Evolutionary conservation across 2,329 filamentous ascomycete genomes (phyloP).

Genomic region (Claviceps cyperi): DNA sequence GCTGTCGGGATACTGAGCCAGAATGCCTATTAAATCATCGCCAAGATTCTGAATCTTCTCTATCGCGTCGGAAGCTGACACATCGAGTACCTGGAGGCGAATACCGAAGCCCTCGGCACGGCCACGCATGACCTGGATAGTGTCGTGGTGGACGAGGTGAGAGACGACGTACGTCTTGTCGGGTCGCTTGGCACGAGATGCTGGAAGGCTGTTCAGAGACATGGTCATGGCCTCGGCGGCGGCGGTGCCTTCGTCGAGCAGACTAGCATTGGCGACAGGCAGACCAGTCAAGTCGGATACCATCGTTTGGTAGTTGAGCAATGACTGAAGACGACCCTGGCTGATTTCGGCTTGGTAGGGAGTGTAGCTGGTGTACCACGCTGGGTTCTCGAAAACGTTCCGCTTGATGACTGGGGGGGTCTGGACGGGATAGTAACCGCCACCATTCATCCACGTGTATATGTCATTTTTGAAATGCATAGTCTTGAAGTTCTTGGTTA

Average conservation of each 20-base stretch:
- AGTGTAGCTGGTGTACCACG: slow-evolving; percentile 96
- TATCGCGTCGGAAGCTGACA: slow-evolving; percentile 46
- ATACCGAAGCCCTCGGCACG: slow-evolving; percentile 88
- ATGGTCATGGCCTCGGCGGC: slow-evolving; percentile 94
- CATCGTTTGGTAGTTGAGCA: slow-evolving; percentile 93
- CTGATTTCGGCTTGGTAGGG: slow-evolving; percentile 97
- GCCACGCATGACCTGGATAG: slow-evolving; percentile 67
- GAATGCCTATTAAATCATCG: slow-evolving; percentile 71
- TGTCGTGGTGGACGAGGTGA: slow-evolving; percentile 70
- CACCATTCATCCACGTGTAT: slow-evolving; percentile 62
- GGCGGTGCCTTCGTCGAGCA: slow-evolving; percentile 83
- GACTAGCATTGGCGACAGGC: slow-evolving; percentile 77
- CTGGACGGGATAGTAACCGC: slow-evolving; percentile 77
- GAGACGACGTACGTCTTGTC: slow-evolving; percentile 79
- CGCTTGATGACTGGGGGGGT: slow-evolving; percentile 83
- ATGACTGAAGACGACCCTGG: slow-evolving; percentile 79
- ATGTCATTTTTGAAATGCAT: slow-evolving; percentile 22
- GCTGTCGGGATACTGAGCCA: slow-evolving; percentile 92
- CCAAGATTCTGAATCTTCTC: slow-evolving; percentile 59
- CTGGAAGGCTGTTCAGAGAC: slow-evolving; percentile 61
- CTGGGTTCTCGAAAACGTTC: slow-evolving; percentile 83
- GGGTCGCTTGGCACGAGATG: slow-evolving; percentile 54
- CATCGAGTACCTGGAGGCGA: slow-evolving; percentile 57
- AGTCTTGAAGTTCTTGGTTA: slow-evolving; percentile 19
- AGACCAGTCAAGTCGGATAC: slow-evolving; percentile 78